Evolutionary conservation across 495 filamentous ascomycete species (phyloP).

Genomic region (Daldinia vernicosa): DNA sequence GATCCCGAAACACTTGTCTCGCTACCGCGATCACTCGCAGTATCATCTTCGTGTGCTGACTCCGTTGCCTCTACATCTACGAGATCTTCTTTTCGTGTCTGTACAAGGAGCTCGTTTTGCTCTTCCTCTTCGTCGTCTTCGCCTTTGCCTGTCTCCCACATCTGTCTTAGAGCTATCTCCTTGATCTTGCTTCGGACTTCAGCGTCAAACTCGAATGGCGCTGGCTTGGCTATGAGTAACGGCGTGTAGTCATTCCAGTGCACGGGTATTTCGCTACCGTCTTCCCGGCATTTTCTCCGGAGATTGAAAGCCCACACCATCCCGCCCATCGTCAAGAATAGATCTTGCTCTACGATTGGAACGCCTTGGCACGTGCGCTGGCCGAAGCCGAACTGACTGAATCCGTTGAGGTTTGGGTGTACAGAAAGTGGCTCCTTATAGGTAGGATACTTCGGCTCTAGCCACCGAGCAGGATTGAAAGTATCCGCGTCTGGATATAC

Average conservation of each 20-base stretch:
- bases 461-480: slow-evolving; percentile 65
- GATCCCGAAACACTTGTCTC: slow-evolving; percentile 31
- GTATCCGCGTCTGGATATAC: slow-evolving; percentile 68
- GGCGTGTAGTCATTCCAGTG: slow-evolving; percentile 62
- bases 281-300: slow-evolving; percentile 50
- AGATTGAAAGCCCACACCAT: slow-evolving; percentile 68
- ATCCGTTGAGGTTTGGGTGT: slow-evolving; percentile 64
- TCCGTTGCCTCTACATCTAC: neutral
- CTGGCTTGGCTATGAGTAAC: slow-evolving; percentile 63
- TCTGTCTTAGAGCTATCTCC: slow-evolving; percentile 37
- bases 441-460: slow-evolving; percentile 60
- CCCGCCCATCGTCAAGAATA: slow-evolving; percentile 66
- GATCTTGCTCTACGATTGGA: slow-evolving; percentile 63
- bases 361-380: slow-evolving; percentile 67
- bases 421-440: slow-evolving; percentile 63
- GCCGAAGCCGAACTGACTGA: slow-evolving; percentile 69
- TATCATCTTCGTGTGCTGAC: slow-evolving; percentile 15
- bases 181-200: slow-evolving; percentile 49
- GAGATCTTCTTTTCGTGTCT: neutral
- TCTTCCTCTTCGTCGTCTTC: slow-evolving; percentile 42
- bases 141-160: slow-evolving; percentile 50
- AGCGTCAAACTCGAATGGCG: slow-evolving; percentile 57
- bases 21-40: slow-evolving; percentile 32
- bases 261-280: slow-evolving; percentile 52
- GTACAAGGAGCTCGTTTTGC: slow-evolving; percentile 17